Percentiles rank a stretch among this genome's conserved stretches.
Evolutionary conservation across 2,329 filamentous ascomycete species (phyloP).

Genomic region (Aureobasidium sp.): DNA sequence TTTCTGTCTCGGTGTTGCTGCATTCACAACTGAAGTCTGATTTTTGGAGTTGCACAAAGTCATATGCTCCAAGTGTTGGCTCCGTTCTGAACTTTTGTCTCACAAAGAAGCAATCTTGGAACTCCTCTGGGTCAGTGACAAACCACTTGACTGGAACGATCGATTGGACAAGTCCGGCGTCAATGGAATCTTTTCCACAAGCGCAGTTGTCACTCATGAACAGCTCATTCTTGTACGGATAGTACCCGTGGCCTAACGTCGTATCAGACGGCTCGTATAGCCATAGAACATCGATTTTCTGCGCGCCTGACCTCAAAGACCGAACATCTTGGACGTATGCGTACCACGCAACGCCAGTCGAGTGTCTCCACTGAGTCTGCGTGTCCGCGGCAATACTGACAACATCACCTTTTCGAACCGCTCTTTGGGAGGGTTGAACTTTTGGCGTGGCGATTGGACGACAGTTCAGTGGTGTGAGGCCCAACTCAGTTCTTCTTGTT

Average conservation of each 20-base stretch:
- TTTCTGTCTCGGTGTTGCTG: constrained; percentile 17
- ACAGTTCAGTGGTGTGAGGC: constrained; percentile 20
- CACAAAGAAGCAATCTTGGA: constrained; percentile 48
- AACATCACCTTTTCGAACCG: constrained; percentile 41
- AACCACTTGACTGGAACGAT: constrained; percentile 52
- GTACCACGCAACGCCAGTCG: constrained; percentile 53
- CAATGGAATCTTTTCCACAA: constrained; percentile 48
- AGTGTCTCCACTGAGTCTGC: constrained; percentile 48
- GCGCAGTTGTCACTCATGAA: constrained; percentile 72
- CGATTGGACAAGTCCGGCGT: constrained; percentile 48
- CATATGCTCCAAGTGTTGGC: constrained; percentile 37
- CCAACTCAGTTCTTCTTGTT: constrained; percentile 13
- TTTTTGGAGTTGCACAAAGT: constrained; percentile 52
- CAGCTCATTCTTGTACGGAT: constrained; percentile 63
- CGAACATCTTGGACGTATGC: constrained; percentile 57
- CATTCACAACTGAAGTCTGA: constrained; percentile 49
- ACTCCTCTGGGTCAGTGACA: constrained; percentile 40
- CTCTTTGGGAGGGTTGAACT: background rate
- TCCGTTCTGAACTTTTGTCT: constrained; percentile 58
- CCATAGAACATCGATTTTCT: constrained; percentile 60
- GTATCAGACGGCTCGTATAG: constrained; percentile 66
- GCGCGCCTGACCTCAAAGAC: constrained; percentile 26
- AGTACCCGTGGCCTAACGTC: constrained; percentile 57
- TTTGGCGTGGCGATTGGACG: background rate
- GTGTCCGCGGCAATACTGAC: constrained; percentile 40